Percentiles rank a stretch among this genome's conserved stretches.
Conservation (phyloP, 176 grass and related monocot species). For the Pontederia crassipes region DNA sequence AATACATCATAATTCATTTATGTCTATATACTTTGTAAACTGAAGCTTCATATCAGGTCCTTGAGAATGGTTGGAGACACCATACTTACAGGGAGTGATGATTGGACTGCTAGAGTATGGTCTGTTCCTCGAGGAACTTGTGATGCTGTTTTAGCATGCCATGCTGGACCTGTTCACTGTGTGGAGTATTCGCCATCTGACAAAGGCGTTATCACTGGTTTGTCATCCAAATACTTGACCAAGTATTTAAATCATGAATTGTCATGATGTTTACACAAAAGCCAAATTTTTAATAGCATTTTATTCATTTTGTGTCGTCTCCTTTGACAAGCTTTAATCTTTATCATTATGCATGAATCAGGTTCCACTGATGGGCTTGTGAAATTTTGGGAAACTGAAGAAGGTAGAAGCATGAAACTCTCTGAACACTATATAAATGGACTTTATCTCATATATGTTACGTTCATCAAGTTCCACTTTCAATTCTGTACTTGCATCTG, state of each 20-base stretch:
- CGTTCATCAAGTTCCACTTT: neutral
- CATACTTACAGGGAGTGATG: conserved; percentile 94
- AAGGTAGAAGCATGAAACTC: conserved; percentile 34
- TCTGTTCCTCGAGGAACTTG: conserved; percentile 76
- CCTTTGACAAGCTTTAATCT: conserved; percentile 11
- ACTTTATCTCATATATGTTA: neutral
- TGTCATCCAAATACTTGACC: conserved; percentile 12
- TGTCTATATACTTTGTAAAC: conserved; percentile 1
- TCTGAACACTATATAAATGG: too few relatives aligned
- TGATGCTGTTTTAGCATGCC: conserved; percentile 89
- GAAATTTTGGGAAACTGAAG: conserved; percentile 99
- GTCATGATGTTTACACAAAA: neutral
- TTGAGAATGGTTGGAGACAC: conserved; percentile 86
- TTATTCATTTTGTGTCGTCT: neutral
- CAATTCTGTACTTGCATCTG: neutral
- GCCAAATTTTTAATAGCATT: neutral
- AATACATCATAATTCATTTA: conserved; percentile 8
- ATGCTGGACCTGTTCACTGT: conserved; percentile 86
- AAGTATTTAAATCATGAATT: neutral
- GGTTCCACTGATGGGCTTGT: conserved; percentile 93
- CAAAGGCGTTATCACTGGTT: conserved; percentile 95
- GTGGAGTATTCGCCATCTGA: conserved; percentile 95
- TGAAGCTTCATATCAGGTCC: conserved; percentile 34
- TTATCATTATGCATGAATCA: conserved; percentile 29
- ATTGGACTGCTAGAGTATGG: conserved; percentile 99